Conservation (phyloP, 805 yeast species). For the Pichia exigua region DNA sequence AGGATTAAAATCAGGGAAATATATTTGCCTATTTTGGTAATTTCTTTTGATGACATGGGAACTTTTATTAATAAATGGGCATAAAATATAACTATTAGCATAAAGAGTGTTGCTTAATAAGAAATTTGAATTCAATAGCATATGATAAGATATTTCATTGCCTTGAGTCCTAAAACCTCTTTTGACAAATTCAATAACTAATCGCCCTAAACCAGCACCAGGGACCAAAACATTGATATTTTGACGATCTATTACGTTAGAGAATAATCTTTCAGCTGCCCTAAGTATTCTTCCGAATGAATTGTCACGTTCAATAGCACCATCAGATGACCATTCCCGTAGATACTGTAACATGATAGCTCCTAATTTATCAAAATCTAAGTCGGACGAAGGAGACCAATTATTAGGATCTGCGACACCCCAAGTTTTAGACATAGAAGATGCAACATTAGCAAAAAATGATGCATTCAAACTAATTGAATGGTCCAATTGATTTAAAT, state of each 20-base stretch:
- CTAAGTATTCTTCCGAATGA: conserved; percentile 34
- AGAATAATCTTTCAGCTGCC: conserved; percentile 30
- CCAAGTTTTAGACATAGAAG: conserved; percentile 41
- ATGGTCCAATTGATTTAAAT: conserved; percentile 33
- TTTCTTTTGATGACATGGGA: conserved; percentile 38
- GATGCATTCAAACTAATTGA: conserved; percentile 38
- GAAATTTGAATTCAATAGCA: conserved; percentile 50
- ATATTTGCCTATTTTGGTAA: conserved; percentile 43
- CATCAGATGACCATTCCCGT: conserved; percentile 58
- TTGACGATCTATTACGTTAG: conserved; percentile 31
- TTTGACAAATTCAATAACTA: conserved; percentile 46
- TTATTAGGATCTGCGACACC: conserved; percentile 32
- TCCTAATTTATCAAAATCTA: conserved; percentile 50
- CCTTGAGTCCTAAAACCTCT: conserved; percentile 59
- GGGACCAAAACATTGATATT: conserved; percentile 44
- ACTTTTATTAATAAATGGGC: conserved; percentile 48
- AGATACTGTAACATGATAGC: conserved; percentile 48
- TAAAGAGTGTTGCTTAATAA: conserved; percentile 40
- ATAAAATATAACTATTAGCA: conserved; percentile 34
- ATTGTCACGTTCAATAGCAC: conserved; percentile 35
- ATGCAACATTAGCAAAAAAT: conserved; percentile 38
- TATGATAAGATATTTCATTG: conserved; percentile 58
- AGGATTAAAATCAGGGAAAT: conserved; percentile 47
- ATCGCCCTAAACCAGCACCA: conserved; percentile 58
- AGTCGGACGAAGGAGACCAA: conserved; percentile 36